Conservation (phyloP, 441 rosid genomes). For the Euphorbia schlechtendalii region DNA sequence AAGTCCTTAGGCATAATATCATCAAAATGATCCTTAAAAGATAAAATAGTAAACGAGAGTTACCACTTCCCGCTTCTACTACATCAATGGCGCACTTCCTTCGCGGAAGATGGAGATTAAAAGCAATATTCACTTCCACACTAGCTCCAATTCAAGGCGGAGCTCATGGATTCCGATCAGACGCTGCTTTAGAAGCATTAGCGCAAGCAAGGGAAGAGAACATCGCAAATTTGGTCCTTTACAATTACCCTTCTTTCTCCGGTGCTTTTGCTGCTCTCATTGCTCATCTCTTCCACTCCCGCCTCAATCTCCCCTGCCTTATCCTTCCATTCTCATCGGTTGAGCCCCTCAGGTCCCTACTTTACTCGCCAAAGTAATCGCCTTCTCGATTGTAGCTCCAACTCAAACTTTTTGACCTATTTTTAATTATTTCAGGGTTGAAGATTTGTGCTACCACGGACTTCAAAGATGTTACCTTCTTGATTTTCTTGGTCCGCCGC, state of each 20-base stretch:
- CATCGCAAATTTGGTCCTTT: slow-evolving; percentile 45
- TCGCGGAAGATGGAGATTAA: slow-evolving; percentile 15
- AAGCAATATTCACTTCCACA: not conserved
- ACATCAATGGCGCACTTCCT: slow-evolving; percentile 9
- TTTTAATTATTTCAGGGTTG: slow-evolving; percentile 31
- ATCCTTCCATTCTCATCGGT: slow-evolving; percentile 66
- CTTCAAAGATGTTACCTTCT: slow-evolving; percentile 66
- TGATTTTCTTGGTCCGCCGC: slow-evolving; percentile 54
- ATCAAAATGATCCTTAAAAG: too few relatives aligned
- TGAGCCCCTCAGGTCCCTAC: slow-evolving; percentile 46
- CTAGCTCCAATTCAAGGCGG: slow-evolving; percentile 10
- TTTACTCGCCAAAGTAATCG: not conserved
- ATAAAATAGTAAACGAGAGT: too few relatives aligned
- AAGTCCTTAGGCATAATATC: too few relatives aligned
- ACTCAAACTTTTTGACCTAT: not conserved
- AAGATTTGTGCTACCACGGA: slow-evolving; percentile 48
- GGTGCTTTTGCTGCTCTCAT: slow-evolving; percentile 74
- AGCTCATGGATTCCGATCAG: slow-evolving; percentile 45
- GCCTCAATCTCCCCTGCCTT: slow-evolving; percentile 47
- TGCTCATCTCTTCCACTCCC: slow-evolving; percentile 65
- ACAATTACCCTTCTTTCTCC: slow-evolving; percentile 81
- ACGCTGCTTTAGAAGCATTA: slow-evolving; percentile 65
- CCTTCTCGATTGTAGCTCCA: not conserved
- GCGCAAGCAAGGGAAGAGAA: slow-evolving; percentile 47
- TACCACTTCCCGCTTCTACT: too few relatives aligned